phyloP scores from a whole-genome alignment of 1,139 yeast species.

The Blastobotrys indianensis region DNA sequence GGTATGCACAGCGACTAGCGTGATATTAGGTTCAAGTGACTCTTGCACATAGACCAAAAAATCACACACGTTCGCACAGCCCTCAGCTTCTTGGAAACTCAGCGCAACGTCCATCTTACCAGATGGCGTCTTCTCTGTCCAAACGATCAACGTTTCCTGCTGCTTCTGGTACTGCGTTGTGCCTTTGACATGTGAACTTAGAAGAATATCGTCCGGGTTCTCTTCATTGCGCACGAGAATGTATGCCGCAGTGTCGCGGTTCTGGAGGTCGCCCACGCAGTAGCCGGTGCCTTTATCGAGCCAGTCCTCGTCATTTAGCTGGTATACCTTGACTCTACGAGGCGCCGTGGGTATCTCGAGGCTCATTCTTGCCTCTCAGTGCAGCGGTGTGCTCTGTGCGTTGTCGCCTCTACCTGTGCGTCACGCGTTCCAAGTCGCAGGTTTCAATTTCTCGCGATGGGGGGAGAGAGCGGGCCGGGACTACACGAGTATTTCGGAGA shows the following conservation, averaged over 20 bases:
- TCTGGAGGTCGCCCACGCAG: conserved; percentile 60
- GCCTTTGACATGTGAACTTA: conserved; percentile 65
- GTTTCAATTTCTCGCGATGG: too few relatives aligned
- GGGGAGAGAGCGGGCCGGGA: neutral
- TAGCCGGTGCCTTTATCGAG: conserved; percentile 89
- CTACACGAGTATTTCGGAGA: neutral
- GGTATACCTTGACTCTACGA: conserved; percentile 83
- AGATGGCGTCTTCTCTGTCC: conserved; percentile 59
- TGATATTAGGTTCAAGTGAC: conserved; percentile 58
- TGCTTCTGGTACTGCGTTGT: conserved; percentile 83
- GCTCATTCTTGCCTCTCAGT: conserved; percentile 6
- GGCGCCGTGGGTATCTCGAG: conserved; percentile 42
- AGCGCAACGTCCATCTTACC: conserved; percentile 79
- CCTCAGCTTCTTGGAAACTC: conserved; percentile 87
- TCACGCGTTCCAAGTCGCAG: neutral
- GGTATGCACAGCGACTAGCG: conserved; percentile 66
- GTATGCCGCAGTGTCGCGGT: conserved; percentile 6
- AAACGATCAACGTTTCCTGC: conserved; percentile 88
- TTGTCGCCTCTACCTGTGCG: neutral
- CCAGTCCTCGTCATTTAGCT: conserved; percentile 80
- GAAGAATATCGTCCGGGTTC: conserved; percentile 51
- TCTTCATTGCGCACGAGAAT: conserved; percentile 64
- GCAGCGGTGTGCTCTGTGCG: neutral
- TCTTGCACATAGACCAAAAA: conserved; percentile 68
- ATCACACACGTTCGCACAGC: conserved; percentile 79